phyloP scores from a whole-genome alignment of 331 rosid genomes.

The Pyracantha coccinea region DNA sequence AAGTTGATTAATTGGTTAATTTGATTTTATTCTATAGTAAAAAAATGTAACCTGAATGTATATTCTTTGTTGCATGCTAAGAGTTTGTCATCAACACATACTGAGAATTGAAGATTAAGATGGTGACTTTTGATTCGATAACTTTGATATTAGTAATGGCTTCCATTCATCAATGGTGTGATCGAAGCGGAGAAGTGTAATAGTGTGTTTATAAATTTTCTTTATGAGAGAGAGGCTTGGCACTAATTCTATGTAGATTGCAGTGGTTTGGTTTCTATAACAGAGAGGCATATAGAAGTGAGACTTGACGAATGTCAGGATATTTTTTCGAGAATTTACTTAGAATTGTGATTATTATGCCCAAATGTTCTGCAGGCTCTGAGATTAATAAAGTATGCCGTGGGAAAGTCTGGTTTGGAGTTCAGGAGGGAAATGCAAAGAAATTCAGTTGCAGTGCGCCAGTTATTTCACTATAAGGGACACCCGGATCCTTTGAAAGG shows the following conservation, averaged over 20 bases:
- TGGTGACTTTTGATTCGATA: neutral
- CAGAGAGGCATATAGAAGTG: neutral
- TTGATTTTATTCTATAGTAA: neutral
- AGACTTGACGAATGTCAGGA: neutral
- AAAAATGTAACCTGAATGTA: neutral
- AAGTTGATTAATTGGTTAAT: neutral
- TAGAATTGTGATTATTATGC: neutral
- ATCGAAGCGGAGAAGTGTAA: neutral
- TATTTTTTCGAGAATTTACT: neutral
- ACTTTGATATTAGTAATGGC: neutral
- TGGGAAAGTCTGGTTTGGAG: slow-evolving; percentile 94
- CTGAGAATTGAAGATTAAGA: neutral
- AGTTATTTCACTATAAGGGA: slow-evolving; percentile 87
- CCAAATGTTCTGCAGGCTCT: slow-evolving; percentile 53
- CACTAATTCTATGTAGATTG: neutral
- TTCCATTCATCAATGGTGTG: neutral
- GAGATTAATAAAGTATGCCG: slow-evolving; percentile 79
- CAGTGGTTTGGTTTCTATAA: neutral
- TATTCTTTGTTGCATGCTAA: neutral
- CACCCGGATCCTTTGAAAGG: slow-evolving; percentile 88
- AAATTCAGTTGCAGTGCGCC: slow-evolving; percentile 84
- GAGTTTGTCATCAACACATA: neutral
- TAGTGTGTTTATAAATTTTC: neutral
- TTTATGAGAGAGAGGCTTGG: neutral
- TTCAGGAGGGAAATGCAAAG: slow-evolving; percentile 99